These are phyloP conservation scores for Orbilia ellipsospora DNA, from an alignment of 2,329 filamentous ascomycete species.

Conservation along the genomic window DNA sequence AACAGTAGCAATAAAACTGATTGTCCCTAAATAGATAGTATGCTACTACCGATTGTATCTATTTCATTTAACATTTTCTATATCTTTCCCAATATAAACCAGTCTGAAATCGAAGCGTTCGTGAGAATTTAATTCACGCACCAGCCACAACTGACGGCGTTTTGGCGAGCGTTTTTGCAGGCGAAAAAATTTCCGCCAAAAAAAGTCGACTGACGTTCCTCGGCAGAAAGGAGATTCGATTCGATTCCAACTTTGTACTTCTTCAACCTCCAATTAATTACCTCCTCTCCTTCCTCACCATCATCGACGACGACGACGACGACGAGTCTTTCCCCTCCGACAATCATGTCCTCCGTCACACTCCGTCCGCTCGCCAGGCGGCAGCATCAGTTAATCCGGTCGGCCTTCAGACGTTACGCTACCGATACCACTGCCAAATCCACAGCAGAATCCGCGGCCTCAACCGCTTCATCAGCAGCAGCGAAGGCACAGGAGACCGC, in stretches of 20 bases:
- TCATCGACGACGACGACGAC: constrained; percentile 23
- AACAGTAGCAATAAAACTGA: too few relatives aligned
- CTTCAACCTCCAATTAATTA: constrained; percentile 11
- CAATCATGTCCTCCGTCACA: constrained; percentile 43
- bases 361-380: constrained; percentile 49
- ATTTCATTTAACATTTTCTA: not conserved
- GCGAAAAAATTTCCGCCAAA: constrained; percentile 50
- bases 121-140: constrained; percentile 38
- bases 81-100: not conserved
- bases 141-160: constrained; percentile 36
- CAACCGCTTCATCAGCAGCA: constrained; percentile 32
- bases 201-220: constrained; percentile 32
- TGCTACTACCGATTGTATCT: too few relatives aligned
- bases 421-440: constrained; percentile 50
- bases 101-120: not conserved
- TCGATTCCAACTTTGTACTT: constrained; percentile 21
- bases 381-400: constrained; percentile 52
- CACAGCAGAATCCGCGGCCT: constrained; percentile 49
- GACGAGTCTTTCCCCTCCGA: constrained; percentile 1
- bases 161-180: constrained; percentile 24
- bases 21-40: too few relatives aligned
- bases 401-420: constrained; percentile 49
- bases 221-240: constrained; percentile 51
- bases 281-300: constrained; percentile 10
- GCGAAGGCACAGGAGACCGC: constrained; percentile 56